These are phyloP conservation scores for Solanum habrochaites DNA, from an alignment of 257 asterid genomes.

Conservation along the genomic window DNA sequence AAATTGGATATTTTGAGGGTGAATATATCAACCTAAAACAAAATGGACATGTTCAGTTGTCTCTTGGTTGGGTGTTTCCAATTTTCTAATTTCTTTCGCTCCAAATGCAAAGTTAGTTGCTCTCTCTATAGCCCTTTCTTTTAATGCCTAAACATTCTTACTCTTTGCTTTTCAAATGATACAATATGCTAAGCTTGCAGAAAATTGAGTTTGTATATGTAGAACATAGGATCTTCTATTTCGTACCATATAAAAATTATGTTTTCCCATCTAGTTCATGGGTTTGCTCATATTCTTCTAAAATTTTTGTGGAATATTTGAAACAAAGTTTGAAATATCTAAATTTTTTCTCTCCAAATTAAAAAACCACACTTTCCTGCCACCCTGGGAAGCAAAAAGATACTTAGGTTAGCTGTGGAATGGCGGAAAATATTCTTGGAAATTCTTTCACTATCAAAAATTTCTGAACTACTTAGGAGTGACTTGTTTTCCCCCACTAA, in stretches of 20 bases:
- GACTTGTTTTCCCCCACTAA: neutral
- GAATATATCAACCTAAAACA: too few species aligned
- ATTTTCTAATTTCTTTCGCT: too few species aligned
- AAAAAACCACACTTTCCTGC: neutral
- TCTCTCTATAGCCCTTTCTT: too few species aligned
- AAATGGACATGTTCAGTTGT: too few species aligned
- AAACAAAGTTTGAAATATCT: neutral
- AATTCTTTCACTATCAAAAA: neutral
- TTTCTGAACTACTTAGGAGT: neutral
- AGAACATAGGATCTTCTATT: neutral
- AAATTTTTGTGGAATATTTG: neutral
- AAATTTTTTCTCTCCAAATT: neutral
- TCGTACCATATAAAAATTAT: neutral
- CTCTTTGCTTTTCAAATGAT: neutral
- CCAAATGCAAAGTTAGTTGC: too few species aligned
- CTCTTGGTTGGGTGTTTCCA: too few species aligned
- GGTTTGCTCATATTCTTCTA: neutral
- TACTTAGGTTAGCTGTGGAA: neutral
- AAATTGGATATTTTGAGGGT: too few species aligned
- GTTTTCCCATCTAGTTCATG: neutral
- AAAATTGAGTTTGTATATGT: neutral
- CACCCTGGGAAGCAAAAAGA: neutral
- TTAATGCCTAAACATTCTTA: neutral
- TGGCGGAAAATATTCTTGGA: neutral
- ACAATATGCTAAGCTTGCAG: neutral